These are phyloP conservation scores for Starmerella davenportii DNA, from an alignment of 805 yeast species.

Conservation along the genomic window DNA sequence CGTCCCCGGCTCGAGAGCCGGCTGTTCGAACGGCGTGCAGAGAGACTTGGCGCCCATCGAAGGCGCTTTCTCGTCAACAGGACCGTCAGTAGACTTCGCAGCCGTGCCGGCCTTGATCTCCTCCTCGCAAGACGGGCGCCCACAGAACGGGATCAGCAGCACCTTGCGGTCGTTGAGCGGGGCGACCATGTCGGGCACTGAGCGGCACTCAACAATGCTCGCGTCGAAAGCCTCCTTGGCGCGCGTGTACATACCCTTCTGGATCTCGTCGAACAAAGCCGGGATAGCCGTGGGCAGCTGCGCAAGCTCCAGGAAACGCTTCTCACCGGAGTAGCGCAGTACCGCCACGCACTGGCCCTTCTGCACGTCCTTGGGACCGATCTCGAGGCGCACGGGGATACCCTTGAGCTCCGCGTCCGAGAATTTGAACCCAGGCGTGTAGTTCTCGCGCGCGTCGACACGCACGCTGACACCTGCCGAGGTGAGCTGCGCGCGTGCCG, in stretches of 20 bases:
- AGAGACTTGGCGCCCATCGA: constrained; percentile 98
- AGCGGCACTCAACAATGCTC: constrained; percentile 64
- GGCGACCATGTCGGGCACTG: constrained; percentile 87
- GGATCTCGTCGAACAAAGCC: constrained; percentile 65
- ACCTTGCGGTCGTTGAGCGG: constrained; percentile 80
- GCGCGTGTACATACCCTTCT: constrained; percentile 46
- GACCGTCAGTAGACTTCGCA: constrained; percentile 57
- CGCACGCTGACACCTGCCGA: constrained; percentile 52
- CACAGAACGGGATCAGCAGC: constrained; percentile 95
- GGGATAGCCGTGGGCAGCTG: constrained; percentile 53
- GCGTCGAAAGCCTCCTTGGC: constrained; percentile 73
- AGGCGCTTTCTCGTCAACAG: constrained; percentile 89
- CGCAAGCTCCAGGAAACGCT: constrained; percentile 45
- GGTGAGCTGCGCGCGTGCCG: constrained; percentile 44
- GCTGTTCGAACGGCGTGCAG: constrained; percentile 92
- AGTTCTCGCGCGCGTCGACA: constrained; percentile 82
- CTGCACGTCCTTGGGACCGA: constrained; percentile 90
- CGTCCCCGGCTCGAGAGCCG: constrained; percentile 56
- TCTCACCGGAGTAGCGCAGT: constrained; percentile 78
- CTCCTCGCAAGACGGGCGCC: constrained; percentile 84
- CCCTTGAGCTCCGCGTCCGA: constrained; percentile 96
- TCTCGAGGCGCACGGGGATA: constrained; percentile 79
- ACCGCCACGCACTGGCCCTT: constrained; percentile 68
- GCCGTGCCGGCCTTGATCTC: constrained; percentile 84
- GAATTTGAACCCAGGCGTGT: constrained; percentile 98